These are phyloP conservation scores for Penicillium rolfsii DNA, from an alignment of 2,329 filamentous ascomycete genomes.

Conservation along the genomic window DNA sequence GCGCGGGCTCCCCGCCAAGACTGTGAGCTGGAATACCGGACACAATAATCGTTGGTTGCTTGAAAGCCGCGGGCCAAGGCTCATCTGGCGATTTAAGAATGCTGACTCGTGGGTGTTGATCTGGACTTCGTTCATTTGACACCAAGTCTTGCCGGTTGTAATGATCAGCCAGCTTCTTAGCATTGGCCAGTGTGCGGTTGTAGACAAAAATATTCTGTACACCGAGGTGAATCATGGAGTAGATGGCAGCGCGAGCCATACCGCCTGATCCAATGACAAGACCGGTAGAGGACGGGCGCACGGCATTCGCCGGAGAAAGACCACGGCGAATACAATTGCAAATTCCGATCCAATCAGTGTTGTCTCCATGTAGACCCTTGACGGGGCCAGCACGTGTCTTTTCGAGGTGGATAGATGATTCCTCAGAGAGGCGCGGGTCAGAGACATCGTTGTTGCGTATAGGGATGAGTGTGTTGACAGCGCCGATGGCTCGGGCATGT, in stretches of 20 bases:
- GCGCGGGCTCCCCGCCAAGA: constrained; percentile 40
- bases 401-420: constrained; percentile 59
- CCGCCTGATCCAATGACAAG: constrained; percentile 66
- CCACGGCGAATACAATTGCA: constrained; percentile 72
- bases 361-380: constrained; percentile 73
- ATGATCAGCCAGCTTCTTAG: constrained; percentile 41
- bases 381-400: constrained; percentile 68
- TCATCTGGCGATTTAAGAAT: constrained; percentile 36
- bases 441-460: constrained; percentile 61
- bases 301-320: constrained; percentile 71
- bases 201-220: constrained; percentile 45
- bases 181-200: constrained; percentile 43
- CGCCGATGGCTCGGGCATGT: constrained; percentile 74
- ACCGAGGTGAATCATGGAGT: constrained; percentile 45
- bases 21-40: constrained; percentile 45
- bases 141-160: constrained; percentile 41
- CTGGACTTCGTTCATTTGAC: constrained; percentile 19
- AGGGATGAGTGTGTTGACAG: constrained; percentile 75
- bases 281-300: constrained; percentile 59
- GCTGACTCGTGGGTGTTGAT: constrained; percentile 31
- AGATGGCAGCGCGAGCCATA: constrained; percentile 48
- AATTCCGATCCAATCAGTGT: constrained; percentile 82
- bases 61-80: constrained; percentile 39
- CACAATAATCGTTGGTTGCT: constrained; percentile 44
- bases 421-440: constrained; percentile 59